Base-by-base conservation (phyloP, 768 basidiomycete genomes). In the Leccinum subgranulosum region DNA sequence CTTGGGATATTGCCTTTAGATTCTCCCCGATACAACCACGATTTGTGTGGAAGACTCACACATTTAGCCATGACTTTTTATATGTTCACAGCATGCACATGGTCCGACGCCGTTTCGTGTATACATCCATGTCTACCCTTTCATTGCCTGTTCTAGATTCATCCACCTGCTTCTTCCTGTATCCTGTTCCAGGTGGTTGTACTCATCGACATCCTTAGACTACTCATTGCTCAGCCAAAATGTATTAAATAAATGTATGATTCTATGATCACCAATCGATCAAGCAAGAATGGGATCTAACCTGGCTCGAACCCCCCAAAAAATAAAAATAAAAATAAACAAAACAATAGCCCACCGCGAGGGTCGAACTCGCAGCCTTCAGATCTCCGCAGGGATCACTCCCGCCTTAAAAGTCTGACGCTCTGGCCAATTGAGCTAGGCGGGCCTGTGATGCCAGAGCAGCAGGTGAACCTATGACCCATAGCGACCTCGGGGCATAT, bases 281-380 rank as follows among this genome's bases (percentile, higher is more conserved):
- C 15, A 10, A 9, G 6, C 9, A 53, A 19, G 25, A 12, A 25
- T 25, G 25, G 4, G n/a, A 21, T 31, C 19, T 12, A 3, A 25
- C 27, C 31, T 10, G 3, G 4, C 17, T 54, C 4, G 4, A 12
- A 21, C 33, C 3, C 2, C 1, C 4, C 0, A 19, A 14, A 48
- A 49, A 48, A 34, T 6, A 12, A 1, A 33, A 15, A 31, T 31
- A 31, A 11, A 31, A 4, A 31, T n/a, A 1, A 34, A 23, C 23
- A 53, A 72, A 72, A 56, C 9, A 48, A 19, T 83, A 86, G 85
- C 84, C 85, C 85, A 85, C 84, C 85, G 85, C 85, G 85, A 84
- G 85, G 85, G 79, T 87, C 85, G 85, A 87, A 87, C 85, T 84
- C 85, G 85, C 85, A 87, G 83, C 85, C 85, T 87, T 87, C 83